Conservation (phyloP, 495 filamentous ascomycete species). For the Talaromyces nanjingensis region DNA sequence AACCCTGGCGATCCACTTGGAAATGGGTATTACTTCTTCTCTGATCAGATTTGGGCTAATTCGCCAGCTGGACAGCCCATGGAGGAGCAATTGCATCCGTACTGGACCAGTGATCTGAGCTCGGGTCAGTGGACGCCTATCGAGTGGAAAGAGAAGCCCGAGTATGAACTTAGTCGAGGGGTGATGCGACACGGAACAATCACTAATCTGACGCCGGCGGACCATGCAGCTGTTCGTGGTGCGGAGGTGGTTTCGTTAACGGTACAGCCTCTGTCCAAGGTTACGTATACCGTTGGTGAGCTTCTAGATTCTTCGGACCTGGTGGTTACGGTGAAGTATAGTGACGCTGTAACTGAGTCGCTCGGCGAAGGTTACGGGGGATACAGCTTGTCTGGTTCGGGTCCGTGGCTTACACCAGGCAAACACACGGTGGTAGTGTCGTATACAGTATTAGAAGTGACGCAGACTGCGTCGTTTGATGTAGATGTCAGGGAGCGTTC, state of each 20-base stretch:
- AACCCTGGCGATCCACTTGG: not conserved
- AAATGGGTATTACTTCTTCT: not conserved
- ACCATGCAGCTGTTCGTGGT: not conserved
- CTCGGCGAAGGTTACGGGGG: not conserved
- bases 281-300: not conserved
- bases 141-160: not conserved
- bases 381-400: not conserved
- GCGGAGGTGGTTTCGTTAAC: not conserved
- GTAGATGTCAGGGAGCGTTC: not conserved
- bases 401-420: not conserved
- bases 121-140: not conserved
- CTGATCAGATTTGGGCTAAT: not conserved
- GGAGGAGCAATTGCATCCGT: not conserved
- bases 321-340: not conserved
- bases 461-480: not conserved
- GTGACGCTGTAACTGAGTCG: not conserved
- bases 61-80: not conserved
- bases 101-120: not conserved
- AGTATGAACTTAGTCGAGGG: not conserved
- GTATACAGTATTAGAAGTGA: not conserved
- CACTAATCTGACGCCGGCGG: not conserved
- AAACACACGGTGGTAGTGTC: not conserved
- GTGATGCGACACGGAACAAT: not conserved
- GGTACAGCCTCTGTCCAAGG: not conserved
- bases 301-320: not conserved